Evolutionary conservation across 2,329 filamentous ascomycete genomes (phyloP).

Genomic region (Colletotrichum incanum): DNA sequence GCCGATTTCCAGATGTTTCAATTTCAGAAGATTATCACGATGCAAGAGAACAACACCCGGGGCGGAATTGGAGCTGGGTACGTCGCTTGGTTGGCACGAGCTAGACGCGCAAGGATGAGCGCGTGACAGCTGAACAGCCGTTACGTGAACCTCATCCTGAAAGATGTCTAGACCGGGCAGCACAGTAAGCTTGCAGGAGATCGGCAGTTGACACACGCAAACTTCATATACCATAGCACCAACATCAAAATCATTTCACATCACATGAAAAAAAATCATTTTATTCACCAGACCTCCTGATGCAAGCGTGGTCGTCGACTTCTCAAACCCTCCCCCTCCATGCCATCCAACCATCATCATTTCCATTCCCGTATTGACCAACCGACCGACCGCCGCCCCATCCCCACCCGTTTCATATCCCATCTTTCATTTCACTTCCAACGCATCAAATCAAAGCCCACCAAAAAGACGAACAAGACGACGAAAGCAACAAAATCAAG

Average conservation of each 20-base stretch:
- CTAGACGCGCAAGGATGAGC: conserved; percentile 15
- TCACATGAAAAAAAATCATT: conserved; percentile 8
- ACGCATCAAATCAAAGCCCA: conserved; percentile 5
- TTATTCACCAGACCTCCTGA: conserved; percentile 23
- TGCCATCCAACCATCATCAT: conserved; percentile 26
- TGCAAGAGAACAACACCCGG: background rate
- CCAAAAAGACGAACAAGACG: conserved; percentile 2
- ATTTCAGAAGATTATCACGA: no score
- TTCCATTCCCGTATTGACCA: conserved; percentile 22
- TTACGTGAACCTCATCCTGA: background rate
- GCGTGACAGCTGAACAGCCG: background rate
- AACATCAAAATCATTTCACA: background rate
- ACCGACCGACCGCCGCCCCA: conserved; percentile 3
- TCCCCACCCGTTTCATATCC: conserved; percentile 10
- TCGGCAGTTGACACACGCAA: background rate
- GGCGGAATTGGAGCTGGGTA: background rate
- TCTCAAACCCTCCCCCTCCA: conserved; percentile 23
- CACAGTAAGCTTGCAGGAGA: background rate
- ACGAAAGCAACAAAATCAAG: conserved; percentile 17
- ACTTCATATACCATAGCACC: background rate
- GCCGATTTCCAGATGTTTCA: no score
- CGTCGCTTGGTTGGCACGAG: background rate
- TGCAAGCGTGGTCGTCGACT: conserved; percentile 20
- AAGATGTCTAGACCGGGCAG: background rate
- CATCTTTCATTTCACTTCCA: conserved; percentile 25